Evolutionary conservation across 768 basidiomycete species (phyloP).

Genomic region (Heimioporus sp.): DNA sequence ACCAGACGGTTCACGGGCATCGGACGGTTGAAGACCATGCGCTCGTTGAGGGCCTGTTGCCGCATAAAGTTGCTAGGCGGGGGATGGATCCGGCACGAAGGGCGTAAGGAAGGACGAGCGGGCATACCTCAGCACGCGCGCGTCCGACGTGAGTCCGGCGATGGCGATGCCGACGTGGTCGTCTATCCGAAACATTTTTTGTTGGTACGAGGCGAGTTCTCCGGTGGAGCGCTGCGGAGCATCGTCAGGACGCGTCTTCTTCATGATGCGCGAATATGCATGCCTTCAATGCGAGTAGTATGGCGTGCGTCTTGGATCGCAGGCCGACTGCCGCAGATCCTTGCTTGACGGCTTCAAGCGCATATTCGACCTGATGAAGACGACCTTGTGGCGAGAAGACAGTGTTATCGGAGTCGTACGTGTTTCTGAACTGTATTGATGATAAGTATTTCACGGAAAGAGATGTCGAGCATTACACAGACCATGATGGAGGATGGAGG

Average conservation of each 20-base stretch:
- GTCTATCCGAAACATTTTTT: constrained; percentile 99
- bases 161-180: constrained; percentile 99
- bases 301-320: constrained; percentile 91
- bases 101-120: not conserved
- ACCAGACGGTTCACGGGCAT: constrained; percentile 94
- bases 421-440: constrained; percentile 78
- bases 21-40: constrained; percentile 94
- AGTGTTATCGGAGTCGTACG: constrained; percentile 98
- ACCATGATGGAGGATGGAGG: constrained; percentile 29
- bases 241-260: constrained; percentile 3
- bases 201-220: constrained; percentile 98
- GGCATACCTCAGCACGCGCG: constrained; percentile 85
- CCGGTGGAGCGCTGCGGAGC: constrained; percentile 86
- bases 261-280: constrained; percentile 12
- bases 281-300: constrained; percentile 92
- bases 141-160: constrained; percentile 97
- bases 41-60: constrained; percentile 93
- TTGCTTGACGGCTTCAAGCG: constrained; percentile 98
- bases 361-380: constrained; percentile 97
- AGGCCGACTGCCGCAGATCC: constrained; percentile 98
- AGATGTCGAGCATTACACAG: constrained; percentile 7
- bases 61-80: constrained; percentile 92
- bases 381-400: constrained; percentile 97
- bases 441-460: constrained; percentile 2
- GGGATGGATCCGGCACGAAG: not conserved